These are phyloP conservation scores for Coelastrella sp. DNA, from an alignment of 139 green algal species.

Conservation along the genomic window DNA sequence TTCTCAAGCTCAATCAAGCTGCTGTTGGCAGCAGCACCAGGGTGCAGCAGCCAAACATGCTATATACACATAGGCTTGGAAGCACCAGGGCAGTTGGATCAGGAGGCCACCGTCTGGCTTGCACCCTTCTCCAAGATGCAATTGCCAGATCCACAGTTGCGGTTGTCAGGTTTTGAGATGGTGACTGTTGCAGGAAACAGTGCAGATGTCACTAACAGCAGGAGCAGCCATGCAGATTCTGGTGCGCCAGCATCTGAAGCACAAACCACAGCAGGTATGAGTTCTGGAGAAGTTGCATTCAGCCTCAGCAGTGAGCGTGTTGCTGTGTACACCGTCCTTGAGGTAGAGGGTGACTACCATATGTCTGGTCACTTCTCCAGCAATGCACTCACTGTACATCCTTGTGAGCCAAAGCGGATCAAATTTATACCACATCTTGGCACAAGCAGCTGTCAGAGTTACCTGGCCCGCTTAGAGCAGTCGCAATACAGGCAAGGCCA, in stretches of 20 bases:
- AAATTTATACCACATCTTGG: constrained; percentile 40
- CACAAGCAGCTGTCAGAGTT: background rate
- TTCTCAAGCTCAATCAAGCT: constrained; percentile 5
- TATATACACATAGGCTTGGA: constrained; percentile 15
- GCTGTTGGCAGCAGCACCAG: constrained; percentile 24
- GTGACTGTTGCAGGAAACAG: background rate
- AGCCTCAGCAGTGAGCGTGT: constrained; percentile 20
- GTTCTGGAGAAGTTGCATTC: constrained; percentile 11
- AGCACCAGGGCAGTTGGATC: background rate
- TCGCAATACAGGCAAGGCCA: background rate
- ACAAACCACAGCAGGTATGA: background rate
- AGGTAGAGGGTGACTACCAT: constrained; percentile 22
- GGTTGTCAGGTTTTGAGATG: background rate
- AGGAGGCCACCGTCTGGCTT: background rate
- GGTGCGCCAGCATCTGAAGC: background rate
- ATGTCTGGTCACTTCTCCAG: constrained; percentile 57
- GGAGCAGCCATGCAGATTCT: background rate
- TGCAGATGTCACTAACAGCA: background rate
- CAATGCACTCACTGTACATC: constrained; percentile 59
- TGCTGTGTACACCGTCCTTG: constrained; percentile 46
- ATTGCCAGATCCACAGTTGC: background rate
- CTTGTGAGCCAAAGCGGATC: constrained; percentile 54
- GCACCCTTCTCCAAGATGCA: constrained; percentile 12
- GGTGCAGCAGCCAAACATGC: constrained; percentile 26
- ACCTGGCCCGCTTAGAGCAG: background rate